A percentile compares a stretch with the other conserved stretches of the same genome.
Conservation (phyloP, 345 rosid genomes). For the Arabis alpina region DNA sequence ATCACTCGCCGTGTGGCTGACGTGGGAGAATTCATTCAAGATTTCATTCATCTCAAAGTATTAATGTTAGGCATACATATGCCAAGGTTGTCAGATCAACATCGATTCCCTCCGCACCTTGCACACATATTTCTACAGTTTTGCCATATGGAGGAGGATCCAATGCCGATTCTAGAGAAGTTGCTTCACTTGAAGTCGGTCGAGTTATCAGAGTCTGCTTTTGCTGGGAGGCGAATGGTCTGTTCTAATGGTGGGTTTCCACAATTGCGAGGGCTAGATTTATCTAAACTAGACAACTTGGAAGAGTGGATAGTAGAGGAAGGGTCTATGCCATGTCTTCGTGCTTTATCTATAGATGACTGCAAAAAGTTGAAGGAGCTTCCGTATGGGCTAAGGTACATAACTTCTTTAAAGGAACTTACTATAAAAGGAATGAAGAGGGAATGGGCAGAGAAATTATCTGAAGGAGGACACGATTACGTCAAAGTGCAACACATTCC, state of each 20-base stretch:
- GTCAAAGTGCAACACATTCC: slow-evolving; percentile 29
- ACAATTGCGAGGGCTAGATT: slow-evolving; percentile 3
- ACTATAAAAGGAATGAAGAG: slow-evolving; percentile 2
- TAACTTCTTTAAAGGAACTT: slow-evolving; percentile 22
- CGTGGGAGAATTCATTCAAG: neutral
- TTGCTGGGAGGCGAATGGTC: slow-evolving; percentile 38
- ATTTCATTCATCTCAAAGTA: slow-evolving; percentile 26
- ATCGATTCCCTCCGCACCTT: slow-evolving; percentile 42
- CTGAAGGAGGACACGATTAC: slow-evolving; percentile 17
- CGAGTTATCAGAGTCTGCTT: slow-evolving; percentile 23
- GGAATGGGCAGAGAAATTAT: slow-evolving; percentile 14
- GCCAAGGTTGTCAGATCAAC: slow-evolving; percentile 42
- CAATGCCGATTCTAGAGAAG: slow-evolving; percentile 50
- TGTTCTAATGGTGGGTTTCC: slow-evolving; percentile 37
- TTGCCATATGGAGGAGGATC: slow-evolving; percentile 48
- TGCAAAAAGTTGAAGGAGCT: slow-evolving; percentile 44
- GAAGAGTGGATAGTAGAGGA: slow-evolving; percentile 40
- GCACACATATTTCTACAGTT: slow-evolving; percentile 28
- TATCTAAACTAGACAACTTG: neutral
- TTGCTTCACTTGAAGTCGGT: slow-evolving; percentile 38
- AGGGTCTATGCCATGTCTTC: slow-evolving; percentile 42
- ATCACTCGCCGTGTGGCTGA: neutral
- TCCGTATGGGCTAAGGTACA: slow-evolving; percentile 36
- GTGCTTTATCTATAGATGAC: slow-evolving; percentile 32
- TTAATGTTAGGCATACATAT: slow-evolving; percentile 27